Evolutionary conservation across 305 asterid species (phyloP).

Genomic region (Solanum hybrid): DNA sequence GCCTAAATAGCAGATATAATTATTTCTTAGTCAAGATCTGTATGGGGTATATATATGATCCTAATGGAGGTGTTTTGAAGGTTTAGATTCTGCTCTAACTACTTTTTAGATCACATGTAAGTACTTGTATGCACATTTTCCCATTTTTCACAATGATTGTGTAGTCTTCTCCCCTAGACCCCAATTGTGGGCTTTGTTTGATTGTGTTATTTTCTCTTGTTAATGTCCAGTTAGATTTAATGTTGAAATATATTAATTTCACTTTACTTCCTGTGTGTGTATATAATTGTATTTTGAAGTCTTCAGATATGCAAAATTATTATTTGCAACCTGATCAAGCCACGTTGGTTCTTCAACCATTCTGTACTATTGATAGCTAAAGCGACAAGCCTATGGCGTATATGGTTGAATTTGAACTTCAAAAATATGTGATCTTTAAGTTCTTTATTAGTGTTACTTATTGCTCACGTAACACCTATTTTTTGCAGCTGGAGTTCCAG

Average conservation of each 20-base stretch:
- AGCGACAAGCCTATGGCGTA: not conserved
- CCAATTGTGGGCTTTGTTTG: not conserved
- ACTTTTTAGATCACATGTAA: not conserved
- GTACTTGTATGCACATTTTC: not conserved
- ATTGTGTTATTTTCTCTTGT: not conserved
- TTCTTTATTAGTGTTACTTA: not conserved
- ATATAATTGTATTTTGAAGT: not conserved
- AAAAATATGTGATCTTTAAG: not conserved
- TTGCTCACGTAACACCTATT: not conserved
- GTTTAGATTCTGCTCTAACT: not conserved
- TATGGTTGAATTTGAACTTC: not conserved
- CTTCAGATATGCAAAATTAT: not conserved
- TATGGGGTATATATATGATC: not conserved
- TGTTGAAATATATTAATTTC: not conserved
- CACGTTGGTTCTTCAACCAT: not conserved
- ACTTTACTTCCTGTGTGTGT: not conserved
- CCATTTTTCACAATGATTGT: not conserved
- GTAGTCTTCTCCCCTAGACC: not conserved
- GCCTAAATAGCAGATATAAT: not conserved
- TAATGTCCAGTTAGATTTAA: not conserved
- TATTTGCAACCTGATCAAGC: not conserved
- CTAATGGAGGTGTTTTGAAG: not conserved
- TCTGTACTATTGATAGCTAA: not conserved
- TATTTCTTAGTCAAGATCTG: not conserved
- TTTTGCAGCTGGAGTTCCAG: constrained; percentile 60